These are phyloP conservation scores for Symbiodinium pilosum DNA, from an alignment of 73 alveolate species.

Conservation along the genomic window DNA sequence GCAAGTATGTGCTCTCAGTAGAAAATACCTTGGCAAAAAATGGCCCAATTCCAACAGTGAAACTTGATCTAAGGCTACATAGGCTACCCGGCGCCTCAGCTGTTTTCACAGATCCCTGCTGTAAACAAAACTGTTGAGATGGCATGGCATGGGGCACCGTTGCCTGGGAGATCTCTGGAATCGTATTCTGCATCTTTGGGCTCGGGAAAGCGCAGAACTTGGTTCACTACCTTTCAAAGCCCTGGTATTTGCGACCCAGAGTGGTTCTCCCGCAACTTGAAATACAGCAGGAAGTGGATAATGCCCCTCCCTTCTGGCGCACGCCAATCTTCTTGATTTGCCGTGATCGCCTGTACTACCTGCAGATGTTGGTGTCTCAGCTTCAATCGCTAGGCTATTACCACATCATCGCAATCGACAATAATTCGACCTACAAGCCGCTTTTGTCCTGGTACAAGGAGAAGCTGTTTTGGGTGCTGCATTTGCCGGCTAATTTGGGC, in stretches of 20 bases:
- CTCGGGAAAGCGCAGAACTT: neutral
- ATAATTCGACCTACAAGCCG: constrained; percentile 22
- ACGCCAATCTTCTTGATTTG: constrained; percentile 3
- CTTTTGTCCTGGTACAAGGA: neutral
- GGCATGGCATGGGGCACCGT: too few species aligned
- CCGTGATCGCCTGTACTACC: constrained; percentile 1
- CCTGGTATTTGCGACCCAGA: neutral
- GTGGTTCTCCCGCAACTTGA: neutral
- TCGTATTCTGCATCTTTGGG: too few species aligned
- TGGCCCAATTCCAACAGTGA: too few species aligned
- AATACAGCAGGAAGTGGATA: neutral
- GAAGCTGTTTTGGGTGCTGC: neutral
- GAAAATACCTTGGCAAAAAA: too few species aligned
- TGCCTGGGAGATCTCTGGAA: too few species aligned
- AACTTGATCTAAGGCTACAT: too few species aligned
- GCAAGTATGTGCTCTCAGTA: too few species aligned
- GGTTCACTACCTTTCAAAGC: neutral
- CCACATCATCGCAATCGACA: neutral
- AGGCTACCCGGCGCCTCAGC: too few species aligned
- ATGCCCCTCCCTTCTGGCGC: neutral
- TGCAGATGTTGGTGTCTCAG: constrained; percentile 27
- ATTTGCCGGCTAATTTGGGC: neutral
- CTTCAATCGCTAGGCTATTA: neutral
- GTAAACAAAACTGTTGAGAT: too few species aligned
- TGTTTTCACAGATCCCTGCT: too few species aligned